Evolutionary conservation across 2,329 filamentous ascomycete species (phyloP), one percentile per base, ranked within the genome.

Genomic region (Orbilia ellipsospora): DNA sequence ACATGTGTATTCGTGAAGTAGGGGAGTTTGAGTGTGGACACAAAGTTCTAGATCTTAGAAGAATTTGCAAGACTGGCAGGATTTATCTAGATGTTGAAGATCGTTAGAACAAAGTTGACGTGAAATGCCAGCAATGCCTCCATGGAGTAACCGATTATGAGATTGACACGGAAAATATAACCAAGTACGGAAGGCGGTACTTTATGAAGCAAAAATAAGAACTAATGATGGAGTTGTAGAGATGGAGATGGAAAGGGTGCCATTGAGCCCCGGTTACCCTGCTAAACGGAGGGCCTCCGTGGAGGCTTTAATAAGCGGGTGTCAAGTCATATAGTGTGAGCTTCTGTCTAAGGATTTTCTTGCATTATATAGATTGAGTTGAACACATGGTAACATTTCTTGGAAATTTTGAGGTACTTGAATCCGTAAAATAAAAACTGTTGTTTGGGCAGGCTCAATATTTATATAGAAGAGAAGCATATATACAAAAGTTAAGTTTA

Each of bases 1-100:
- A 23, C 13, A 62, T 69, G 57, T 69, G 65, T 56, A 69, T 62
- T 20, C n/a, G 26, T 7, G 59, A 52, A 5, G 5, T 42, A 18
- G 67, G 59, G n/a, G 26, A 59, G 10, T 64, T 72, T 42, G 15
- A 40, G 18, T 72, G 67, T 40, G 59, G 54, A 3, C 57, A 72
- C 44, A 50, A 72, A 18, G 18, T 64, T 8, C 23, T 56, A 6
- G 67, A 72, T 62, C 12, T 12, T 7, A 23, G 65, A 6, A 20
- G 31, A 31, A 4, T 48, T 2, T 61, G 57, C 20, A 40, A 28
- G 18, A 31, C 2, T 16, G 8, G 18, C 31, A 18, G 13, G 31
- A 31, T 16, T 4, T 61, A 42, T 13, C 10, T 12, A 7, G 23
- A 45, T 1, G 42, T 6, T 18, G 42, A 61, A 36, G 50, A 10